Evolutionary conservation across 2,329 filamentous ascomycete genomes (phyloP).

Genomic region (Fusarium albosuccineum): DNA sequence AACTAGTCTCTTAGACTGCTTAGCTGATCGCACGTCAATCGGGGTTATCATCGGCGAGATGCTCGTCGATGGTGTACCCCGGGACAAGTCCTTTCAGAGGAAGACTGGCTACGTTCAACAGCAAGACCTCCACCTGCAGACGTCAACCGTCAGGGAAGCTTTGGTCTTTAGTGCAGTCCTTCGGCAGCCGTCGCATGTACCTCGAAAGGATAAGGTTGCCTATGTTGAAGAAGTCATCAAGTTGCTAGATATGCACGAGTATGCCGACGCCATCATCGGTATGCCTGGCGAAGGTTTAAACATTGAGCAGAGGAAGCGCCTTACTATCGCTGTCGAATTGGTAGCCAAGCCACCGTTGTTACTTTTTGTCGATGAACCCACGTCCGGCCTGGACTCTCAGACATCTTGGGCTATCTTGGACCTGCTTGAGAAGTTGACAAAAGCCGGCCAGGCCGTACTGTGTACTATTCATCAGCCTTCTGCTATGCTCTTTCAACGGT

Average conservation of each 20-base stretch:
- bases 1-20: constrained; percentile 87
- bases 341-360: constrained; percentile 91
- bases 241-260: constrained; percentile 89
- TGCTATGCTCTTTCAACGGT: constrained; percentile 93
- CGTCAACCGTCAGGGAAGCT: constrained; percentile 88
- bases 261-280: constrained; percentile 91
- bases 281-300: constrained; percentile 89
- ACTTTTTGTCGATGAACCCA: constrained; percentile 94
- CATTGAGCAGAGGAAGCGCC: constrained; percentile 77
- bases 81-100: constrained; percentile 87
- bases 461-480: constrained; percentile 99
- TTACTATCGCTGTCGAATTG: constrained; percentile 96
- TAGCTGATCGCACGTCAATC: constrained; percentile 89
- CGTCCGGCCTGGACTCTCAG: constrained; percentile 92
- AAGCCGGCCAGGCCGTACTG: constrained; percentile 91
- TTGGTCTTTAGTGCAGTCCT: constrained; percentile 88
- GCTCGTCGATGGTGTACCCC: constrained; percentile 73
- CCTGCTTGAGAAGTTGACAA: constrained; percentile 88
- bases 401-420: constrained; percentile 94
- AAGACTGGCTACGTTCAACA: constrained; percentile 95
- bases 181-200: constrained; percentile 81
- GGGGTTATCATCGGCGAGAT: constrained; percentile 90
- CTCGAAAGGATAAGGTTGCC: constrained; percentile 81
- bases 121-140: constrained; percentile 88
- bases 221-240: constrained; percentile 94